Base-by-base conservation (phyloP, 768 basidiomycete genomes). In the Cystofilobasidium ferigula region DNA sequence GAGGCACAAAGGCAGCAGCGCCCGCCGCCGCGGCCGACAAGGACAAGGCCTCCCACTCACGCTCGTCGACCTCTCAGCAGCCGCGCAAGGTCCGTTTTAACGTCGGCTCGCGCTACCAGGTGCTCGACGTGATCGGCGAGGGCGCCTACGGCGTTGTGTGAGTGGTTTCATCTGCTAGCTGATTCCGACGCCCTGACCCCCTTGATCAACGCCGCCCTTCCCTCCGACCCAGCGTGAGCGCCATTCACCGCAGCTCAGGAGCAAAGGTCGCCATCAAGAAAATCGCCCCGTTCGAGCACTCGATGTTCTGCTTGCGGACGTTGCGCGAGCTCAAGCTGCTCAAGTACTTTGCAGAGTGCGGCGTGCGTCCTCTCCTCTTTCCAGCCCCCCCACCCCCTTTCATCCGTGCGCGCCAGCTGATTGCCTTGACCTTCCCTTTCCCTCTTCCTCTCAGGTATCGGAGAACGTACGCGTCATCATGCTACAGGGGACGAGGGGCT, bases 191-290 rank as follows among this genome's bases (percentile, higher is more conserved):
- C 18, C 26, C 54, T 57, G 32, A 57, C 34, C 53, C 22, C 13
- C 53, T 34, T 34, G 32, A 20, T 38, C 54, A 14, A 45, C 43
- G 10, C 43, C 18, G 10, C 8, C 20, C 43, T 45, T 20, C 45
- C 45, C 22, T n/a, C 24, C 2, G 22, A 20, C 45, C 6, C 16
- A 60, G 58, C 56, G 67, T 68, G 26, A 62, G 61, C n/a, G 90
- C 91, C 9, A 77, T 88, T 10, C 89, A 94, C 74, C 76, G 81
- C 61, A 82, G 87, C 0, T 86, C 85, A 0, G 84, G 85, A 51
- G 82, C 87, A 48, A 88, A 85, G 77, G 93, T 98, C 56, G 93
- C 93, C 36, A 95, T 97, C 75, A 97, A 97, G 78, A 87, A 70
- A 70, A 95, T 98, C 75, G 85, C 87, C 0, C 93, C 93, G 0